Conservation (phyloP, 768 basidiomycete genomes). For the Lactarius pseudohatsudake region DNA sequence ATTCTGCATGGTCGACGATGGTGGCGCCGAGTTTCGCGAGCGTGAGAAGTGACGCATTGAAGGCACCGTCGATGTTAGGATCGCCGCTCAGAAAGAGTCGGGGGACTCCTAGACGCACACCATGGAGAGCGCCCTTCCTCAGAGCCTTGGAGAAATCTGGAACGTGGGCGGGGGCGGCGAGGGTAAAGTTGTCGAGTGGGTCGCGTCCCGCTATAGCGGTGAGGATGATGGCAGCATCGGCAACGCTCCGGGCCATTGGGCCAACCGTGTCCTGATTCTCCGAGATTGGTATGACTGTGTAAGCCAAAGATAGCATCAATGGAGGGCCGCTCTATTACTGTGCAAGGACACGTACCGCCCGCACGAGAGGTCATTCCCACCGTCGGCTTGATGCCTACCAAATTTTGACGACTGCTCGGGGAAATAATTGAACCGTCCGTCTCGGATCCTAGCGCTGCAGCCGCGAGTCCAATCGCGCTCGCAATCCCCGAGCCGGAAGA, state of each 20-base stretch:
- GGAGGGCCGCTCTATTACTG: conserved; percentile 7
- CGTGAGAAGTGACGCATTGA: conserved; percentile 41
- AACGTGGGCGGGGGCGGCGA: conserved; percentile 46
- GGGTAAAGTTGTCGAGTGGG: conserved; percentile 43
- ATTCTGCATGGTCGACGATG: conserved; percentile 62
- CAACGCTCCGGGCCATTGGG: conserved; percentile 52
- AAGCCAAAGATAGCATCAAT: neutral
- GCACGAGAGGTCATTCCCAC: conserved; percentile 59
- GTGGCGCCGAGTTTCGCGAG: conserved; percentile 46
- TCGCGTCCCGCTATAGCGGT: conserved; percentile 48
- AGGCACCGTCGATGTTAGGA: conserved; percentile 38
- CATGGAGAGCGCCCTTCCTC: conserved; percentile 45
- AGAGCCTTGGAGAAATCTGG: conserved; percentile 61
- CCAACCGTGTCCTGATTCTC: conserved; percentile 60
- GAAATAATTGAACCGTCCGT: conserved; percentile 50
- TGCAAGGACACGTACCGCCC: conserved; percentile 42
- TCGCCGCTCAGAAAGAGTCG: conserved; percentile 37
- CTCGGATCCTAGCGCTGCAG: conserved; percentile 47
- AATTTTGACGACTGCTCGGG: conserved; percentile 50
- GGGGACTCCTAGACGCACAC: conserved; percentile 48
- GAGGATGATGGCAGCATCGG: conserved; percentile 56
- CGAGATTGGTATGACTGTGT: conserved; percentile 50
- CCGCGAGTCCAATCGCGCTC: conserved; percentile 44
- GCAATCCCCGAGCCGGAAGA: conserved; percentile 46
- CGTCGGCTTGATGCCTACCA: conserved; percentile 61